A percentile compares a stretch with the other conserved stretches of the same genome.
Evolutionary conservation across 1,139 yeast species (phyloP).

Genomic region (Pichia sp.): DNA sequence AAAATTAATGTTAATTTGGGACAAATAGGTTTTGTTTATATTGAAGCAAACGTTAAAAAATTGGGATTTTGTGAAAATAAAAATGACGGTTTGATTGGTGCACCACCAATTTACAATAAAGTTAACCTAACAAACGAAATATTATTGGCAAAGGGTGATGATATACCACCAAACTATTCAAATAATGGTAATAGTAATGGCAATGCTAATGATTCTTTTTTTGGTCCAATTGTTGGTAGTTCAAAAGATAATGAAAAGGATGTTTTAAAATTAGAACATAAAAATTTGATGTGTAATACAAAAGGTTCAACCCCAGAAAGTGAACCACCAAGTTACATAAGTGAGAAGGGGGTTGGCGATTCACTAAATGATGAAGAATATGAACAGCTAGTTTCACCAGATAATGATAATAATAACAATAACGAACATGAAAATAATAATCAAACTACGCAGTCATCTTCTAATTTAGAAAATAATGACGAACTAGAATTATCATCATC

Average conservation of each 20-base stretch:
- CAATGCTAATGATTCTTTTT: constrained; percentile 44
- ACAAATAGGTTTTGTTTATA: constrained; percentile 86
- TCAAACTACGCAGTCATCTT: background rate
- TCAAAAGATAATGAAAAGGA: constrained; percentile 3
- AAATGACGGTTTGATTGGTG: constrained; percentile 61
- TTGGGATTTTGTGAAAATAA: constrained; percentile 81
- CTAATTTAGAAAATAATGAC: background rate
- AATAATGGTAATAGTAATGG: constrained; percentile 29
- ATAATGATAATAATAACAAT: background rate
- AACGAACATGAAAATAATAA: background rate
- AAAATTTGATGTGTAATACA: background rate
- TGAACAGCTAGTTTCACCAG: constrained; percentile 1
- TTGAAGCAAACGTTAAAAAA: constrained; percentile 90
- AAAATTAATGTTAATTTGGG: constrained; percentile 81
- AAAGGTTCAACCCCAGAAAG: constrained; percentile 17
- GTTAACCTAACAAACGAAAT: constrained; percentile 36
- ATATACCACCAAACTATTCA: constrained; percentile 63
- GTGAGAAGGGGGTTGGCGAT: constrained; percentile 6
- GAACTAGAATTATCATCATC: background rate
- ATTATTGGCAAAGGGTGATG: constrained; percentile 66
- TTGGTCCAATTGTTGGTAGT: constrained; percentile 36
- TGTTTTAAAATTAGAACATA: background rate
- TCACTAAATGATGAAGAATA: constrained; percentile 6
- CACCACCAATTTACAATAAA: constrained; percentile 65
- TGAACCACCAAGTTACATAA: constrained; percentile 24